These are phyloP conservation scores for Helotiales sp. DNA, from an alignment of 2,329 filamentous ascomycete genomes.

Conservation along the genomic window DNA sequence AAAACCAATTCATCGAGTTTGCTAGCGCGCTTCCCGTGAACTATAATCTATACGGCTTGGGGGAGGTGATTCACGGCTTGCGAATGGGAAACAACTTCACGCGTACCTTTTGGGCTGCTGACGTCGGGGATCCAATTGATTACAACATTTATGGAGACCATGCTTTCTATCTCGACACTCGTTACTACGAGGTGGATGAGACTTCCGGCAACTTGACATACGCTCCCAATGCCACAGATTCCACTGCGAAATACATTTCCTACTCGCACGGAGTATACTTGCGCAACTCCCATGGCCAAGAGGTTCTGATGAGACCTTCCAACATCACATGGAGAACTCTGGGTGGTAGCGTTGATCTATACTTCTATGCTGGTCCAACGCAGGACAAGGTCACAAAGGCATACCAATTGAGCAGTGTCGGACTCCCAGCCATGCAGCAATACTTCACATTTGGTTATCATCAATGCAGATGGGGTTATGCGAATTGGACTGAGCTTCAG, in stretches of 20 bases:
- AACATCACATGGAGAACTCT: constrained; percentile 73
- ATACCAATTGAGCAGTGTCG: constrained; percentile 67
- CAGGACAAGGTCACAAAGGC: constrained; percentile 67
- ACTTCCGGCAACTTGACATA: constrained; percentile 50
- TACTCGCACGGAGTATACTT: constrained; percentile 77
- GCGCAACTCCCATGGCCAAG: constrained; percentile 75
- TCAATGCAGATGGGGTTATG: constrained; percentile 82
- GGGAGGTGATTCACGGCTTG: constrained; percentile 70
- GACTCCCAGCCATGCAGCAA: constrained; percentile 74
- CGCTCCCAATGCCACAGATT: constrained; percentile 53
- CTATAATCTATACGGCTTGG: constrained; percentile 76
- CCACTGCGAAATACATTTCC: constrained; percentile 57
- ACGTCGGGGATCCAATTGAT: constrained; percentile 65
- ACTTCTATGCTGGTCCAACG: constrained; percentile 74
- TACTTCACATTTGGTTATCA: constrained; percentile 83
- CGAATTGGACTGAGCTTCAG: constrained; percentile 67
- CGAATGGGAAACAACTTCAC: constrained; percentile 73
- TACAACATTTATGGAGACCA: constrained; percentile 66
- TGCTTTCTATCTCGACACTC: constrained; percentile 77
- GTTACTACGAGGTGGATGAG: constrained; percentile 63
- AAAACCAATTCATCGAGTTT: constrained; percentile 79
- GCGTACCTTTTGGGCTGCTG: constrained; percentile 66
- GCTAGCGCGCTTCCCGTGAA: constrained; percentile 63
- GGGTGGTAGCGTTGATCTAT: constrained; percentile 76
- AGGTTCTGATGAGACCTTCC: constrained; percentile 63